Percentiles rank a stretch among this genome's conserved stretches.
These are phyloP conservation scores for Elymus sibiricus DNA, from an alignment of 176 grass and related monocot species.

Conservation along the genomic window DNA sequence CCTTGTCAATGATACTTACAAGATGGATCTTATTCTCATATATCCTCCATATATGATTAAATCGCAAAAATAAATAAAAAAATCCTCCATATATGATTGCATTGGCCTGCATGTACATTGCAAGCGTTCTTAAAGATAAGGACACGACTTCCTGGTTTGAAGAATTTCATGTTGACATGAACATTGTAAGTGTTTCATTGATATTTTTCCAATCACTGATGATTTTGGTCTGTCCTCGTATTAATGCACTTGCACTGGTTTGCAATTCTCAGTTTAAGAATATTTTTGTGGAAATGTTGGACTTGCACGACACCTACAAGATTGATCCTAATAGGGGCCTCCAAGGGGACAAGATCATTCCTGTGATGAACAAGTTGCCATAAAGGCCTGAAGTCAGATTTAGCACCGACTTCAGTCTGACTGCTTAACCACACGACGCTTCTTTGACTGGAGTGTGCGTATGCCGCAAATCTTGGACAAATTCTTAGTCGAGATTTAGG, in stretches of 20 bases:
- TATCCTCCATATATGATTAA: conserved; percentile 94
- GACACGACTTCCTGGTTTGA: conserved; percentile 84
- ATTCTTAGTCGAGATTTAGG: not conserved
- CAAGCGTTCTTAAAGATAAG: conserved; percentile 77
- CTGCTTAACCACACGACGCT: not conserved
- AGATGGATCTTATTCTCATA: conserved; percentile 96
- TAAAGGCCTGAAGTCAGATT: conserved; percentile 39
- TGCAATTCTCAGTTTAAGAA: conserved; percentile 57
- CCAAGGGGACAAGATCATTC: conserved; percentile 64
- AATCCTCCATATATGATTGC: conserved; percentile 96
- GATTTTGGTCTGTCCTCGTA: not conserved
- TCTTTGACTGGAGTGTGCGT: not conserved
- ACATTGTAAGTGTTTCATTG: conserved; percentile 40
- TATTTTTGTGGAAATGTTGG: conserved; percentile 84
- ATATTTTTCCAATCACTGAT: not conserved
- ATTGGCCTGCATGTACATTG: conserved; percentile 92
- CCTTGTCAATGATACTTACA: conserved; percentile 94
- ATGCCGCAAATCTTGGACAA: not conserved
- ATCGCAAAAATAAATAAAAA: no score
- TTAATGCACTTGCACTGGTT: not conserved
- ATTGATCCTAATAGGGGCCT: conserved; percentile 55
- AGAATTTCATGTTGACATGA: conserved; percentile 91
- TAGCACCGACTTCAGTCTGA: not conserved
- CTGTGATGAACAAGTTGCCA: conserved; percentile 71
- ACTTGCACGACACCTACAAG: conserved; percentile 81